A percentile compares a stretch with the other conserved stretches of the same genome.
These are phyloP conservation scores for Medicago truncatula DNA, from an alignment of 306 rosid genomes.

Conservation along the genomic window MtrunA17r5.0-ANR NC_053048.1:30874501-30875000, in stretches of 20 bases:
- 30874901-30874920: slow-evolving; percentile 7
- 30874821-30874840: slow-evolving; percentile 36
- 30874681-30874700: slow-evolving; percentile 13
- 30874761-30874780: slow-evolving; percentile 51
- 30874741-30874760: slow-evolving; percentile 60
- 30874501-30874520: background rate
- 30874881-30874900: background rate
- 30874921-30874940: slow-evolving; percentile 11
- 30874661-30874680: slow-evolving; percentile 27
- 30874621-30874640: background rate
- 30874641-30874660: slow-evolving; percentile 22
- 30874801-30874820: slow-evolving; percentile 72
- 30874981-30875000: background rate
- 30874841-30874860: background rate
- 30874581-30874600: slow-evolving; percentile 3
- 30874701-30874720: background rate
- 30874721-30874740: background rate
- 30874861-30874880: slow-evolving; percentile 27
- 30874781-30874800: slow-evolving; percentile 76
- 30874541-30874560: background rate
- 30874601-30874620: background rate
- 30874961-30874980: background rate
- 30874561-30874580: background rate
- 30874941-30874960: slow-evolving; percentile 1
- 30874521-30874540: slow-evolving; percentile 1